Conservation (phyloP, 2,329 filamentous ascomycete genomes). For the Talaromyces verruculosus region DNA sequence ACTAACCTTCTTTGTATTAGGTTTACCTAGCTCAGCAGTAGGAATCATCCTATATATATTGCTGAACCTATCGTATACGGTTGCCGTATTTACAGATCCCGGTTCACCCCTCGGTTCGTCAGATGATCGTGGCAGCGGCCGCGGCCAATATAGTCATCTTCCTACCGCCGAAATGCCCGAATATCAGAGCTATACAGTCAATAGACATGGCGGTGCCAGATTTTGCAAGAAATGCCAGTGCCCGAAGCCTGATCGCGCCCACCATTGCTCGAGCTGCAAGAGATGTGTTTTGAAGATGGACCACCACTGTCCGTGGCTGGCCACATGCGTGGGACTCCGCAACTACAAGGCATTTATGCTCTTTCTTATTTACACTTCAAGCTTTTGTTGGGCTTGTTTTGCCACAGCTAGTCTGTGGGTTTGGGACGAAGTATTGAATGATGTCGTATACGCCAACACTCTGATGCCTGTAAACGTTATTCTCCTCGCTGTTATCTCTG, state of each 20-base stretch:
- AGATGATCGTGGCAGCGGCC: conserved; percentile 28
- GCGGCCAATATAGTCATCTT: conserved; percentile 68
- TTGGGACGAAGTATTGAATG: conserved; percentile 74
- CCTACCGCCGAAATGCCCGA: conserved; percentile 67
- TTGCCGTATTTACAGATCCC: conserved; percentile 88
- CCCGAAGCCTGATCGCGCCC: conserved; percentile 89
- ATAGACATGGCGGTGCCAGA: conserved; percentile 78
- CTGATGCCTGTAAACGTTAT: conserved; percentile 89
- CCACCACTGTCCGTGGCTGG: conserved; percentile 97
- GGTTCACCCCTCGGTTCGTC: conserved; percentile 59
- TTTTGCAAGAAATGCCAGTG: conserved; percentile 98
- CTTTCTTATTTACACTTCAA: conserved; percentile 82
- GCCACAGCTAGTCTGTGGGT: conserved; percentile 77
- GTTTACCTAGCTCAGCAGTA: conserved; percentile 55
- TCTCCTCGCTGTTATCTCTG: conserved; percentile 78
- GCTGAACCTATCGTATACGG: conserved; percentile 85
- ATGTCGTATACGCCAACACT: conserved; percentile 69
- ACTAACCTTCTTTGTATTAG: conserved; percentile 26
- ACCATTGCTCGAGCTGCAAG: conserved; percentile 94
- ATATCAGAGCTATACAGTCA: conserved; percentile 82
- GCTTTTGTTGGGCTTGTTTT: conserved; percentile 83
- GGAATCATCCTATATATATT: conserved; percentile 72
- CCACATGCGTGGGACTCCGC: conserved; percentile 86
- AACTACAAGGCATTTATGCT: conserved; percentile 97
- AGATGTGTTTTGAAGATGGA: conserved; percentile 99